These are phyloP conservation scores for Cordyceps tenuipes DNA, from an alignment of 2,329 filamentous ascomycete genomes.

Conservation along the genomic window DNA sequence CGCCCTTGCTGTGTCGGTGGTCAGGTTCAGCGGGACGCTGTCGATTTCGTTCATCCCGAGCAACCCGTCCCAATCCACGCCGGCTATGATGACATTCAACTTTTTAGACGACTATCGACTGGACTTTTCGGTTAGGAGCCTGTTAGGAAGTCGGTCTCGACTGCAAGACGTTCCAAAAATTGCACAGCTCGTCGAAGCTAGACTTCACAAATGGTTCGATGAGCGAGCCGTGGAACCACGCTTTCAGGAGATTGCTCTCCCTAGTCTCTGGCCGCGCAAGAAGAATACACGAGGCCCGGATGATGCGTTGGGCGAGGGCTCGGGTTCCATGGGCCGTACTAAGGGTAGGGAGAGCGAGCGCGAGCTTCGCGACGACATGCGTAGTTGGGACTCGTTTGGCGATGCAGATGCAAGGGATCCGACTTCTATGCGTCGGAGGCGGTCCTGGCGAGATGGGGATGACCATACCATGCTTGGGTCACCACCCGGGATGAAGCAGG, in stretches of 20 bases:
- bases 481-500: slow-evolving; percentile 31
- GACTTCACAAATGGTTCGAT: slow-evolving; percentile 80
- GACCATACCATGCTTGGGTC: slow-evolving; percentile 40
- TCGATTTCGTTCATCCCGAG: slow-evolving; percentile 87
- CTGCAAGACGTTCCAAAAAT: slow-evolving; percentile 85
- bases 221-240: slow-evolving; percentile 77
- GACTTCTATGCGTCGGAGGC: slow-evolving; percentile 31
- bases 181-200: slow-evolving; percentile 70
- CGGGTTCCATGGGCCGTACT: slow-evolving; percentile 40
- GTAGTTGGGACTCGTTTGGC: slow-evolving; percentile 39
- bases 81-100: slow-evolving; percentile 88
- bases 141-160: slow-evolving; percentile 70
- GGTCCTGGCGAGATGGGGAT: slow-evolving; percentile 29
- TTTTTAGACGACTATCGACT: slow-evolving; percentile 85
- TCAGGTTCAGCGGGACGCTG: slow-evolving; percentile 88
- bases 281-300: slow-evolving; percentile 71
- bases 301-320: slow-evolving; percentile 40
- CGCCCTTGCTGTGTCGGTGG: slow-evolving; percentile 81
- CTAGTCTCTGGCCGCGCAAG: slow-evolving; percentile 76
- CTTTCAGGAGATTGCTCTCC: slow-evolving; percentile 79
- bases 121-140: slow-evolving; percentile 71
- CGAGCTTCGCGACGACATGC: slow-evolving; percentile 43
- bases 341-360: slow-evolving; percentile 46
- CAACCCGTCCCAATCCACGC: slow-evolving; percentile 57
- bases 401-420: slow-evolving; percentile 28